Evolutionary conservation across 108 stramenopile species (phyloP).

Genomic region (Mayamaea pseudoterrestris): DNA sequence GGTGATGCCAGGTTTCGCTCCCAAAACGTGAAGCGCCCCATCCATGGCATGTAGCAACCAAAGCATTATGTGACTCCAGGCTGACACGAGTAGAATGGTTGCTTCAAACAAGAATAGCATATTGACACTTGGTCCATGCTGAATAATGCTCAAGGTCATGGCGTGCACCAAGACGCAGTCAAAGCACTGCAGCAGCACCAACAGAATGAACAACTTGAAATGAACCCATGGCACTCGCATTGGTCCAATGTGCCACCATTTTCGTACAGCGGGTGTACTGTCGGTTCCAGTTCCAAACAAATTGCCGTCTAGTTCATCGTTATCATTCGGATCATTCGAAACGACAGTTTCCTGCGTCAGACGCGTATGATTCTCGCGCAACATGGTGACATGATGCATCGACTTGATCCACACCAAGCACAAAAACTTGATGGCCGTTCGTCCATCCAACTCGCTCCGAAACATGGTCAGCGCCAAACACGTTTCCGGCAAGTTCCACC

Average conservation of each 20-base stretch:
- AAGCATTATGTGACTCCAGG: conserved; percentile 44
- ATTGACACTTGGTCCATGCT: conserved; percentile 68
- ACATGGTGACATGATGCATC: conserved; percentile 89
- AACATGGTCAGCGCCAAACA: conserved; percentile 97
- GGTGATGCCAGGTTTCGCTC: too few relatives aligned
- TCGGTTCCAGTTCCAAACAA: not conserved
- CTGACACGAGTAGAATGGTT: conserved; percentile 74
- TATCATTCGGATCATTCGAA: conserved; percentile 3
- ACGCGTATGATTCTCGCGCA: conserved; percentile 83
- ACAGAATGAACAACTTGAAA: conserved; percentile 36
- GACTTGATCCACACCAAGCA: conserved; percentile 78
- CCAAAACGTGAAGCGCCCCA: conserved; percentile 54
- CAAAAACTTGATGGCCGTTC: conserved; percentile 75
- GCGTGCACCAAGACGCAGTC: conserved; percentile 50
- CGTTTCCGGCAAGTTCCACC: conserved; percentile 96
- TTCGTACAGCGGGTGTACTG: too few relatives aligned
- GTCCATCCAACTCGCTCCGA: conserved; percentile 80
- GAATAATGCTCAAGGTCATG: conserved; percentile 38
- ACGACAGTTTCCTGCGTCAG: conserved; percentile 73
- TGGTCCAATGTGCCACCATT: conserved; percentile 25
- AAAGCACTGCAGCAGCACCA: conserved; percentile 37
- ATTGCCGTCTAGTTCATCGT: not conserved
- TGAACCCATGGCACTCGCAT: conserved; percentile 32
- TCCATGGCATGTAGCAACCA: conserved; percentile 84
- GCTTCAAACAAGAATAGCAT: conserved; percentile 93